phyloP scores from a whole-genome alignment of 768 basidiomycete genomes.

The Psilocybe cyanescens region DNA sequence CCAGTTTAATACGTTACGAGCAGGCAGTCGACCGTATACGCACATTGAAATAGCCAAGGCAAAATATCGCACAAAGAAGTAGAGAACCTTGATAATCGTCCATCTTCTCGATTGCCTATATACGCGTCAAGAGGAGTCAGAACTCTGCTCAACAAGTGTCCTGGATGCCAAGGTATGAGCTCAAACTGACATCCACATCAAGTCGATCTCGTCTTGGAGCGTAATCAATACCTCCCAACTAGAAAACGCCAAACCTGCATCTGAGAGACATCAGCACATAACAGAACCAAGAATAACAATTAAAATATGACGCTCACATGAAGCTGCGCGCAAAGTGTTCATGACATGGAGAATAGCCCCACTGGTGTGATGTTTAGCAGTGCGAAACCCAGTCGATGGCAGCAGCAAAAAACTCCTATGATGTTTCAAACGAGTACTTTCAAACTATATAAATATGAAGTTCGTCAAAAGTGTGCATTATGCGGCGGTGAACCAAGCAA shows the following conservation, averaged over 20 bases:
- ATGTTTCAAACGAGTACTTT: background rate
- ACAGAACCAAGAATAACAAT: background rate
- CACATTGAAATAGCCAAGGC: slow-evolving; percentile 20
- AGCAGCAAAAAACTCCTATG: background rate
- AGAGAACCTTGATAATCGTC: slow-evolving; percentile 21
- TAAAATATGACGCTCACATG: slow-evolving; percentile 13
- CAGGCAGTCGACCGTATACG: background rate
- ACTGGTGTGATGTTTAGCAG: background rate
- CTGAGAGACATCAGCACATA: slow-evolving; percentile 1
- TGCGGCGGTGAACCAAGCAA: background rate
- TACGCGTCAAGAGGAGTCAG: background rate
- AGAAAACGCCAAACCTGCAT: slow-evolving; percentile 16
- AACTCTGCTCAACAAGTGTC: background rate
- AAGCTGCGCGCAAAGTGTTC: slow-evolving; percentile 18
- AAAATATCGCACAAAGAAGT: slow-evolving; percentile 24
- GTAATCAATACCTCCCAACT: slow-evolving; percentile 18
- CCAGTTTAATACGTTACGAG: background rate
- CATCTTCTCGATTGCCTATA: slow-evolving; percentile 13
- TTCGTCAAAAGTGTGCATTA: background rate
- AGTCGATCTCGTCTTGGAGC: slow-evolving; percentile 18
- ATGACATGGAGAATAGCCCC: slow-evolving; percentile 7
- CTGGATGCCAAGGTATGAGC: background rate
- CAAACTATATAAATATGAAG: background rate
- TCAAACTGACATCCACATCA: slow-evolving; percentile 19
- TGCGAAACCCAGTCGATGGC: background rate